phyloP scores from a whole-genome alignment of 352 stramenopile genomes.

The Phytophthora uliginosa region DNA sequence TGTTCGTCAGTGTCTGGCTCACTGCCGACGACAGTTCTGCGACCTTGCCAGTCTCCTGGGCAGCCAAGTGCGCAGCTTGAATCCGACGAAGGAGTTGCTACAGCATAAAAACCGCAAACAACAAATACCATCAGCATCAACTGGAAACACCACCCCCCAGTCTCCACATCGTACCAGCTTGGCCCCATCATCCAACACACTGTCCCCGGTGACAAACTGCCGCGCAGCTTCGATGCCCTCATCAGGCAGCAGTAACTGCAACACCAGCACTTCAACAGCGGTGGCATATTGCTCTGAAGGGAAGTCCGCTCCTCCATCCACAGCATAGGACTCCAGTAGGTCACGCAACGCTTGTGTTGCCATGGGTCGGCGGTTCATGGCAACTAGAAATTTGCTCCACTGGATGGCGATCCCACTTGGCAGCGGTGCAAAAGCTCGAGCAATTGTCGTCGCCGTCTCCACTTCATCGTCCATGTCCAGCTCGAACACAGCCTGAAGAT shows the following conservation, averaged over 20 bases:
- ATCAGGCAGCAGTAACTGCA: constrained; percentile 60
- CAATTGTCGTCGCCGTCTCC: constrained; percentile 52
- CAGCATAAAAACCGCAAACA: constrained; percentile 11
- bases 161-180: constrained; percentile 47
- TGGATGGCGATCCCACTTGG: constrained; percentile 50
- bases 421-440: constrained; percentile 54
- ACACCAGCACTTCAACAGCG: constrained; percentile 49
- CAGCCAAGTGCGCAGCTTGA: constrained; percentile 33
- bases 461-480: constrained; percentile 66
- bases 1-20: background rate
- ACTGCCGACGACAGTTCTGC: constrained; percentile 6
- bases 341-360: constrained; percentile 45
- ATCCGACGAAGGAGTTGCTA: constrained; percentile 48
- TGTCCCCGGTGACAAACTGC: constrained; percentile 46
- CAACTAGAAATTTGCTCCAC: constrained; percentile 76
- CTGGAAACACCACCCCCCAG: background rate
- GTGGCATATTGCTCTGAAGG: constrained; percentile 36
- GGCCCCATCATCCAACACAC: constrained; percentile 48
- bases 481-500: constrained; percentile 76
- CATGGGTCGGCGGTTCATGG: constrained; percentile 55
- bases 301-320: background rate
- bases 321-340: constrained; percentile 28
- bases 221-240: constrained; percentile 47
- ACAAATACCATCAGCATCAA: constrained; percentile 1
- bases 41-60: constrained; percentile 23